Conservation (phyloP, 192 early-diverging fungal genomes). For the Radiomyces spectabilis region DNA sequence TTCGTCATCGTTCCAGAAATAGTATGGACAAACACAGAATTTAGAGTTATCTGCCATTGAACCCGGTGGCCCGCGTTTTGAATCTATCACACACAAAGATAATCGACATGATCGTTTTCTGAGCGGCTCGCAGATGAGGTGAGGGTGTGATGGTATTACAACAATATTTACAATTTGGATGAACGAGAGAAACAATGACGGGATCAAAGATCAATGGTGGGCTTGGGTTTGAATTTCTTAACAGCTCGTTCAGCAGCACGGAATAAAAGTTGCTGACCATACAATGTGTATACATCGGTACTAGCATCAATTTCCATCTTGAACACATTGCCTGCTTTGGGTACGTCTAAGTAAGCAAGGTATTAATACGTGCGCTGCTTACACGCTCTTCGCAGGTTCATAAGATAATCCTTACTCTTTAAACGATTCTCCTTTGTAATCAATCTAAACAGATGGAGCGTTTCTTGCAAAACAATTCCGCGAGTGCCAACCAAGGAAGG, state of each 20-base stretch:
- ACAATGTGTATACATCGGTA: conserved; percentile 45
- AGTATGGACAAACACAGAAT: no score
- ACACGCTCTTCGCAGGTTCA: no score
- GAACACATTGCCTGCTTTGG: conserved; percentile 65
- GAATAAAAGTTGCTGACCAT: conserved; percentile 71
- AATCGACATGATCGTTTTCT: no score
- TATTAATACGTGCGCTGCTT: not conserved
- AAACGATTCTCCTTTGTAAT: conserved; percentile 58
- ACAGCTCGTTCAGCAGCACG: conserved; percentile 65
- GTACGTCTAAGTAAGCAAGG: conserved; percentile 38
- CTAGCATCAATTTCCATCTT: conserved; percentile 32
- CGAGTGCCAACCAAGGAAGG: conserved; percentile 66
- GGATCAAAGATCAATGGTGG: conserved; percentile 58
- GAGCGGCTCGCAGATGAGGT: no score
- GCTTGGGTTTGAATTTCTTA: conserved; percentile 65
- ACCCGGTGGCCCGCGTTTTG: no score
- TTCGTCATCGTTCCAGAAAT: no score
- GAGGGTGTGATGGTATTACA: no score
- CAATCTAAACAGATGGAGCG: conserved; percentile 77
- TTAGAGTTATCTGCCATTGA: no score
- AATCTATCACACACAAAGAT: no score
- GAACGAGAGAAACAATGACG: no score
- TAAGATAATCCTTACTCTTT: conserved; percentile 52
- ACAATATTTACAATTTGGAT: no score
- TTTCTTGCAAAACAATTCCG: conserved; percentile 87